These are phyloP conservation scores for Pelargonium citronellum DNA, from an alignment of 441 rosid species.

Conservation along the genomic window DNA sequence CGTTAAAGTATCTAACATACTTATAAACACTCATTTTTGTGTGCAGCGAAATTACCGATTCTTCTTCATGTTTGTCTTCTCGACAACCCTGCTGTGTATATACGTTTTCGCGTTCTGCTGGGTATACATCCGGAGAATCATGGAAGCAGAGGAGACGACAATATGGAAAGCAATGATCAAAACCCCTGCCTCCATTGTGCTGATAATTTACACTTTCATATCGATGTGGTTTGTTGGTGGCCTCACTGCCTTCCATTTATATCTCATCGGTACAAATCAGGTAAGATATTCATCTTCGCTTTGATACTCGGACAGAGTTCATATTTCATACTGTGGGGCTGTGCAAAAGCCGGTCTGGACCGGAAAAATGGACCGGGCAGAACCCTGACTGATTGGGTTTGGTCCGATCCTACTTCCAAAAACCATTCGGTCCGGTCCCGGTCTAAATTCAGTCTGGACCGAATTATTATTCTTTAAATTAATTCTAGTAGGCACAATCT, in stretches of 20 bases:
- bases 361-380: too few relatives aligned
- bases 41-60: constrained; percentile 96
- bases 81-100: constrained; percentile 74
- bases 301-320: too few relatives aligned
- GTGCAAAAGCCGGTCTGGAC: too few relatives aligned
- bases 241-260: constrained; percentile 71
- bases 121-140: constrained; percentile 71
- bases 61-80: constrained; percentile 85
- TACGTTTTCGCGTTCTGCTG: constrained; percentile 86
- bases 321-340: too few relatives aligned
- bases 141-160: constrained; percentile 47
- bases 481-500: not conserved
- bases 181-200: constrained; percentile 83
- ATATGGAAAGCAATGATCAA: constrained; percentile 78
- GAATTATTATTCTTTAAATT: too few relatives aligned
- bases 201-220: constrained; percentile 63
- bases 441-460: too few relatives aligned
- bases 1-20: not conserved
- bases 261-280: constrained; percentile 90
- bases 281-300: constrained; percentile 31
- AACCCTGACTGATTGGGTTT: too few relatives aligned
- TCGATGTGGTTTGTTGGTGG: constrained; percentile 96
- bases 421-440: too few relatives aligned
- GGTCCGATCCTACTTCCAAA: too few relatives aligned
- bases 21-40: constrained; percentile 13